These are phyloP conservation scores for Naganishia sp. DNA, from an alignment of 1,284 basidiomycete species.

Conservation along the genomic window DNA sequence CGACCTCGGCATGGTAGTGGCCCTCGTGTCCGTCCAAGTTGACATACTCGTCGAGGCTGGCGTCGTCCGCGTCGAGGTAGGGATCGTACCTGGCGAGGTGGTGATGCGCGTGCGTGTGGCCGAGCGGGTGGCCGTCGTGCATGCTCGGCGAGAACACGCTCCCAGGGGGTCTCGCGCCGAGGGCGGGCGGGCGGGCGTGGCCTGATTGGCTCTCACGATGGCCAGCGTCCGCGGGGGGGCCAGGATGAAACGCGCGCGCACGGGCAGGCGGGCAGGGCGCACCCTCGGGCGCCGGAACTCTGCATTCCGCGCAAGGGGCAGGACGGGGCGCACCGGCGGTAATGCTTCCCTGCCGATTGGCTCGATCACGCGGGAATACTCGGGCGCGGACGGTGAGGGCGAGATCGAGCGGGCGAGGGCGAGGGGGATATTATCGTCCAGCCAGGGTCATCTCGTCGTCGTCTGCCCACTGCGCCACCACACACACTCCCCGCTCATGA, in stretches of 20 bases:
- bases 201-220: constrained; percentile 27
- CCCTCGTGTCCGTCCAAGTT: constrained; percentile 18
- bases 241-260: no score
- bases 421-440: neutral
- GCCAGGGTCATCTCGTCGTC: neutral
- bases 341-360: constrained; percentile 15
- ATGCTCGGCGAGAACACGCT: neutral
- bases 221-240: neutral
- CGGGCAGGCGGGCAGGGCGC: no score
- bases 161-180: no score
- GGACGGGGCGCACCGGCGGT: neutral
- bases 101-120: constrained; percentile 2
- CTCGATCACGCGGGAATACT: constrained; percentile 22
- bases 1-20: neutral
- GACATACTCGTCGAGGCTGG: constrained; percentile 15
- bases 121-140: neutral
- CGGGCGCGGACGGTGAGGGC: neutral
- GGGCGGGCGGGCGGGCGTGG: neutral
- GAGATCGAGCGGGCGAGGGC: constrained; percentile 7
- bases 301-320: no score
- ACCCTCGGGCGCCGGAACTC: no score
- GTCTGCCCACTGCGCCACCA: neutral
- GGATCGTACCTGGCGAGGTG: neutral
- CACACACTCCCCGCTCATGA: constrained; percentile 24
- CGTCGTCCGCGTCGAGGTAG: constrained; percentile 6